Conservation (phyloP, 116 monocot genomes). For the Cymodocea nodosa region DNA sequence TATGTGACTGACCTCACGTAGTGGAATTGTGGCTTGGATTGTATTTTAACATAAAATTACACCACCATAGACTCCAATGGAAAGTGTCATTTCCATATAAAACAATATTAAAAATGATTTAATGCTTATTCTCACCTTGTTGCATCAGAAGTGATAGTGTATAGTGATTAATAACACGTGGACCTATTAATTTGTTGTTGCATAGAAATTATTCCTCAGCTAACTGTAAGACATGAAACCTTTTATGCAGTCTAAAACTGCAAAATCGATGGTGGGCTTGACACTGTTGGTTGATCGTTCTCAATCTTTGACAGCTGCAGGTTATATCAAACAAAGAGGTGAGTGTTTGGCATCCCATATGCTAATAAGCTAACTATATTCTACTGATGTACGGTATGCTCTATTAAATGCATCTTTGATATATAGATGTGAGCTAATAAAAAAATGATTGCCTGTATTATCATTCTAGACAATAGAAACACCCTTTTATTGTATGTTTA, state of each 20-base stretch:
- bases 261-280: conserved; percentile 69
- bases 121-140: neutral
- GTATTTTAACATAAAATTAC: too few relatives aligned
- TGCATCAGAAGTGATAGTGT: conserved; percentile 1
- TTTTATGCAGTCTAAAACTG: conserved; percentile 69
- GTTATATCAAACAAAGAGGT: conserved; percentile 81
- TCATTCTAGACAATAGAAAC: neutral
- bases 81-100: conserved; percentile 1
- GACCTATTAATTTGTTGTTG: neutral
- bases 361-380: neutral
- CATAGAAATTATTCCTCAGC: too few relatives aligned
- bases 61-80: neutral
- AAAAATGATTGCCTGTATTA: too few relatives aligned
- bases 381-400: neutral
- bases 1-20: too few relatives aligned
- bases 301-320: conserved; percentile 48
- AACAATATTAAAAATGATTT: neutral
- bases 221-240: too few relatives aligned
- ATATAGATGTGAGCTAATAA: too few relatives aligned
- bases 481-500: neutral
- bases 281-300: conserved; percentile 64
- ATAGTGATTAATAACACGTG: conserved; percentile 1
- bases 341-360: neutral
- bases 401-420: too few relatives aligned
- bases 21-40: too few relatives aligned